A percentile compares a stretch with the other conserved stretches of the same genome.
Conservation (phyloP, 176 grass and related monocot species). For the Carex kokanica region DNA sequence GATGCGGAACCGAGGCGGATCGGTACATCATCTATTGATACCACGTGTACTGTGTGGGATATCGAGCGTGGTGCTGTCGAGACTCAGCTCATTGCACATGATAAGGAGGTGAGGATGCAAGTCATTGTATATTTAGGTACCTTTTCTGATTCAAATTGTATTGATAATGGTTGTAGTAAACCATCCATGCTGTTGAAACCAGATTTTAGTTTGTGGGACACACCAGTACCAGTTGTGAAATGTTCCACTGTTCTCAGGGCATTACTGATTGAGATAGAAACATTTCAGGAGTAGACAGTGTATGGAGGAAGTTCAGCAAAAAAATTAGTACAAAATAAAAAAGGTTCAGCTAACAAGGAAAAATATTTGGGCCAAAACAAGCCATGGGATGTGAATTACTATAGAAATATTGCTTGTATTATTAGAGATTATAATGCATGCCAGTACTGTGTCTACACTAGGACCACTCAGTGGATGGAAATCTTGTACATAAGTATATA, state of each 20-base stretch:
- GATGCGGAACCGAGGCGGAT: slow-evolving; percentile 68
- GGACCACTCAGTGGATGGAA: neutral
- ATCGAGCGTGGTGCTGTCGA: slow-evolving; percentile 83
- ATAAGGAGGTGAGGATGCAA: slow-evolving; percentile 68
- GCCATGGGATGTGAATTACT: neutral
- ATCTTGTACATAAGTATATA: neutral
- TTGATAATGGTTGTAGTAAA: neutral
- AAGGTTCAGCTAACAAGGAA: neutral
- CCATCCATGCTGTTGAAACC: neutral
- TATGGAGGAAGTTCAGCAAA: neutral
- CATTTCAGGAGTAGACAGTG: neutral
- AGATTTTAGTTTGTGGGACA: neutral
- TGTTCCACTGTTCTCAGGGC: neutral
- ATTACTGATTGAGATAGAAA: neutral
- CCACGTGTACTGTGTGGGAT: slow-evolving; percentile 98
- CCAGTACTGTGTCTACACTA: neutral
- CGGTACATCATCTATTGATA: slow-evolving; percentile 92
- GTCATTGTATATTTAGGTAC: neutral
- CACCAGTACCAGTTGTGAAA: neutral
- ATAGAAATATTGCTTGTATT: neutral
- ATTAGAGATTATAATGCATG: neutral
- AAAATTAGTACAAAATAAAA: neutral
- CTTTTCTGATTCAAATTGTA: neutral
- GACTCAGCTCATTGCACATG: slow-evolving; percentile 99
- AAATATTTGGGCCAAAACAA: neutral